These are phyloP conservation scores for Bonia amplexicaulis DNA, from an alignment of 176 grass and related monocot species.

Conservation along the genomic window DNA sequence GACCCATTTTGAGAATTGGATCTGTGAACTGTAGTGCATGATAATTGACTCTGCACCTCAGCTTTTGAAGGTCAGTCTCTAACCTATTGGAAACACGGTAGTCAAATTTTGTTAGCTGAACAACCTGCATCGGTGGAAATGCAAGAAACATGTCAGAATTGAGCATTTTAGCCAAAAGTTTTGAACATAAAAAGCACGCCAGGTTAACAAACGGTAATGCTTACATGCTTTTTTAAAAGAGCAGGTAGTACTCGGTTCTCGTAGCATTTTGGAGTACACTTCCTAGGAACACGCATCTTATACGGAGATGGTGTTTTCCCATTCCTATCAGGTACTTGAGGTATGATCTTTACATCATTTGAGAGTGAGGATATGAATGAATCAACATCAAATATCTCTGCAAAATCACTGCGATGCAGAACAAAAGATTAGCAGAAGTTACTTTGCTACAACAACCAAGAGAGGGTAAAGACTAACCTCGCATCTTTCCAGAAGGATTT, in stretches of 20 bases:
- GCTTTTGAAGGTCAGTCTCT: constrained; percentile 77
- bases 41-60: constrained; percentile 93
- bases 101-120: constrained; percentile 82
- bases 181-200: neutral
- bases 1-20: constrained; percentile 69
- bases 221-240: constrained; percentile 86
- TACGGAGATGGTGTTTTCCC: constrained; percentile 55
- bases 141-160: constrained; percentile 13
- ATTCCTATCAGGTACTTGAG: constrained; percentile 56
- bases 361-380: constrained; percentile 83
- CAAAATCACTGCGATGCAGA: constrained; percentile 66
- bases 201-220: constrained; percentile 2
- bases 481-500: constrained; percentile 93
- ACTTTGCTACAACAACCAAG: constrained; percentile 14
- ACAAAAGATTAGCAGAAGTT: constrained; percentile 1
- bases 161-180: neutral
- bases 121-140: constrained; percentile 47
- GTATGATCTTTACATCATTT: constrained; percentile 78
- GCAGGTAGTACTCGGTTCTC: constrained; percentile 75
- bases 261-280: constrained; percentile 86
- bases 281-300: constrained; percentile 89
- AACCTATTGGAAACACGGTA: constrained; percentile 76
- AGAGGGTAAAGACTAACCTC: constrained; percentile 45
- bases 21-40: constrained; percentile 81
- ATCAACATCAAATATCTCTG: constrained; percentile 80